phyloP scores from a whole-genome alignment of 306 rosid genomes.

The Fagus crenata region DNA sequence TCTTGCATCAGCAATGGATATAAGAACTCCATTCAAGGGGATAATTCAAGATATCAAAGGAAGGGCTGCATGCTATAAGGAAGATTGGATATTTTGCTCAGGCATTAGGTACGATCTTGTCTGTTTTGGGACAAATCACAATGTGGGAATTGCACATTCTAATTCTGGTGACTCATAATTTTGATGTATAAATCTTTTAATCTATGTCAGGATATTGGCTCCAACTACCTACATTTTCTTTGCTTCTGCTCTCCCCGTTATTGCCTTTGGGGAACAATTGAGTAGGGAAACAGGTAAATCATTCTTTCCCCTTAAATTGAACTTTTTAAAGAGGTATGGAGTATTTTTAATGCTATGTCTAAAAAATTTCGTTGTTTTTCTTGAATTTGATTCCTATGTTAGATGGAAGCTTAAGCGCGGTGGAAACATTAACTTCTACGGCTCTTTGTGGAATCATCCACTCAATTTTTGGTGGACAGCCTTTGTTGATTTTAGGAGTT shows the following conservation, averaged over 20 bases:
- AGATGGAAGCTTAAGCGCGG: slow-evolving; percentile 85
- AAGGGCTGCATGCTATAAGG: slow-evolving; percentile 67
- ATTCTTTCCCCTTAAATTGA: slow-evolving; percentile 49
- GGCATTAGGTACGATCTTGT: slow-evolving; percentile 50
- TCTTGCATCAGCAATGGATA: slow-evolving; percentile 40
- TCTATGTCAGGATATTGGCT: slow-evolving; percentile 59
- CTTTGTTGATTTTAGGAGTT: slow-evolving; percentile 78
- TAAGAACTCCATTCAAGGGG: slow-evolving; percentile 56
- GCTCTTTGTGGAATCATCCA: slow-evolving; percentile 91
- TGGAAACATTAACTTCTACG: slow-evolving; percentile 84
- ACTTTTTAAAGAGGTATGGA: slow-evolving; percentile 57
- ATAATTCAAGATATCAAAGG: slow-evolving; percentile 67
- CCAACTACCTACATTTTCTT: slow-evolving; percentile 76
- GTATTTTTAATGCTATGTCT: neutral
- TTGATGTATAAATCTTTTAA: slow-evolving; percentile 11
- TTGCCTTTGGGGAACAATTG: slow-evolving; percentile 74
- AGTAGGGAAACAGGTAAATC: slow-evolving; percentile 65
- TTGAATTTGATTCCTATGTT: neutral
- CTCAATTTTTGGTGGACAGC: slow-evolving; percentile 92
- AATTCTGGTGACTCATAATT: neutral
- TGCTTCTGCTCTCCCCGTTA: slow-evolving; percentile 85
- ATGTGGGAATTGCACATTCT: neutral
- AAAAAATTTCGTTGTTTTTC: slow-evolving; percentile 63
- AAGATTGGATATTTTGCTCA: slow-evolving; percentile 68
- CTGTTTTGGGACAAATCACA: slow-evolving; percentile 1